Base-by-base conservation (phyloP, 148 eudicot species). In the Chenopodium album region DNA sequence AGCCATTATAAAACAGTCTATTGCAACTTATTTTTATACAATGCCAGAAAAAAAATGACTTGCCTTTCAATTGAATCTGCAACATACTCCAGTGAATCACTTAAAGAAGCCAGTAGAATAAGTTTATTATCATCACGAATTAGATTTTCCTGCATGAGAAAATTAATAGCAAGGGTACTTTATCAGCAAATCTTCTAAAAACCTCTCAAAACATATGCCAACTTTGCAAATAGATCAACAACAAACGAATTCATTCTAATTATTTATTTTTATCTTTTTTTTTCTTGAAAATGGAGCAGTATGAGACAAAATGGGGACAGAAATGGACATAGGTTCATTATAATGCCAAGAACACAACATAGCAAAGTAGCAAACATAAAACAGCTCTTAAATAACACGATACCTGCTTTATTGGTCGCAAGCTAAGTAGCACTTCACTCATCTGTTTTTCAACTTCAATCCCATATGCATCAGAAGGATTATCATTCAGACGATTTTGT, bases 1-100 rank as follows among this genome's bases (percentile, higher is more conserved):
- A 20, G 52, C 76, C 80, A 78, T 14, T 71, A 34, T 70, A 16
- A 70, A 32, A 50, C 67, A 68, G 34, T 19, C 22, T 10, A n/a
- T 29, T 6, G 47, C 75, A 69, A 59, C 59, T 8, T 47, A 31
- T 29, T 31, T 19, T 78, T 65, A 47, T 67, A 29, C 41, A 69
- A 37, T 31, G 16, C 66, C 66, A 22, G 66, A 62, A 62, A 10
- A 19, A 56, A 56, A 82, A 78, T 22, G 68, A 86, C 92, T 89
- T 85, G 75, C 99, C 97, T 92, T 88, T 94, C 98, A 83, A 97
- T 92, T 64, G 99, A 94, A 82, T 94, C 98, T 56, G 99, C 99
- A 87, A 97, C 92, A 91, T 94, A 97, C 90, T 97, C 98, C 89
- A 97, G 85, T 19, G 99, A 97, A 90, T 97, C 99, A 87, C 98